Base-by-base conservation (phyloP, 371 early-diverging fungal species). In the Syncephalastrum sp. region DNA sequence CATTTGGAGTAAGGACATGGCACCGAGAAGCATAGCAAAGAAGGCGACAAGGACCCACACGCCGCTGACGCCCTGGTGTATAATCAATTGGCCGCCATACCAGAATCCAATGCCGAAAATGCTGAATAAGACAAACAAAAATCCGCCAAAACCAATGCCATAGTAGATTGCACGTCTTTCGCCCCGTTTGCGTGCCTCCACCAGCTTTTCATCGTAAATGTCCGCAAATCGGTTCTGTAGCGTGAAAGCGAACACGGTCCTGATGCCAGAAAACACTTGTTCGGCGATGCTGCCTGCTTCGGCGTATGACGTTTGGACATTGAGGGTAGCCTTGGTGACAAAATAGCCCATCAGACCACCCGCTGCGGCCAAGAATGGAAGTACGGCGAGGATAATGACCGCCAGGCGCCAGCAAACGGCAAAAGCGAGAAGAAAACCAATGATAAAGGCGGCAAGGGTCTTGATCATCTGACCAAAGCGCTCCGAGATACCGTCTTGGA, bases 401-500 rank as follows among this genome's bases (percentile, higher is more conserved):
- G 94, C 85, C 56, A 95, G 74, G 53, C 78, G 75, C 93, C 93
- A 94, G 5, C 87, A 84, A 49, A 82, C 79, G 45, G 61, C 53
- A 54, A 94, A 93, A n/a, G 91, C 94, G 46, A 93, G 82, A 16
- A 89, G 69, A 50, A 92, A 86, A 4, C 91, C 92, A 15, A 87
- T 65, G 5, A 93, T 42, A 59, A 96, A 95, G 15, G 88, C 79
- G 15, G 86, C 61, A n/a, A 75, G 23, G 52, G 76, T 78, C 65
- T 85, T 83, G 51, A 93, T 53, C 15, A 87, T 64, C 13, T 84
- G 58, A 25, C 89, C 88, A 25, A 91, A 82, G 64, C 94, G 94
- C 49, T 91, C 94, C 8, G 84, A 80, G 10, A 93, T 87, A 23
- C 96, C 92, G 68, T 90, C 92, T 59, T 91, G 89, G 48, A 91